Base-by-base conservation (phyloP, 148 eudicot genomes). In the Nepenthes mirabilis region DNA sequence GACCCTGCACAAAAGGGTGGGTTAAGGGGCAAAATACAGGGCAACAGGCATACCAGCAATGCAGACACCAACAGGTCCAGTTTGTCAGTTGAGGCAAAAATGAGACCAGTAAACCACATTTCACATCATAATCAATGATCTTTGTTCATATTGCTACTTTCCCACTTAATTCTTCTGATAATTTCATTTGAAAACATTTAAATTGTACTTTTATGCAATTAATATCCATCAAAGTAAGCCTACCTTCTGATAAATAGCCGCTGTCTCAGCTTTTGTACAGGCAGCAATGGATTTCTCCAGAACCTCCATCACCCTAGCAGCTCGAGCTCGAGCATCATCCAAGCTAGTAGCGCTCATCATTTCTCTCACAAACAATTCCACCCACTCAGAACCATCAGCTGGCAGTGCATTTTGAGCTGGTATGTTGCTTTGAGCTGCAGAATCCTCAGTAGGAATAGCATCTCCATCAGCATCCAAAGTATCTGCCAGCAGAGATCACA, bases 311-410 rank as follows among this genome's bases (percentile, higher is more conserved):
- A 83, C 73, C 64, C 71, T 72, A 52, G 80, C 67, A n/a, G 93
- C 90, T 60, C 94, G 85, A 47, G 62, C 62, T 52, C 79, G 85
- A 55, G 93, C 93, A 71, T 89, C 93, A 62, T 83, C 90, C 60
- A 80, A 62, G 62, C 81, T 81, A 11, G 82, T 72, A 23, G 97
- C 87, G 79, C 77, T 68, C 62, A 37, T 74, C 82, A 82, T 89
- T 76, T 89, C 94, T 59, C 68, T 70, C 37, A 89, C 82, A 47
- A 89, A 69, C 52, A 81, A 57, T 47, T 89, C 97, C 74, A 89
- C 97, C 97, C 97, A 89, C 56, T 80, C 82, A 36, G 68, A 69
- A 52, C 93, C 96, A 75, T 79, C 77, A 7, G 60, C 56, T n/a
- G 87, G 87, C 43, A 79, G 68, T 23, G 23, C 23, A 23, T 23